Evolutionary conservation across 176 grass and related monocot genomes (phyloP).

Genomic region (Hsuehochloa calcarea): DNA sequence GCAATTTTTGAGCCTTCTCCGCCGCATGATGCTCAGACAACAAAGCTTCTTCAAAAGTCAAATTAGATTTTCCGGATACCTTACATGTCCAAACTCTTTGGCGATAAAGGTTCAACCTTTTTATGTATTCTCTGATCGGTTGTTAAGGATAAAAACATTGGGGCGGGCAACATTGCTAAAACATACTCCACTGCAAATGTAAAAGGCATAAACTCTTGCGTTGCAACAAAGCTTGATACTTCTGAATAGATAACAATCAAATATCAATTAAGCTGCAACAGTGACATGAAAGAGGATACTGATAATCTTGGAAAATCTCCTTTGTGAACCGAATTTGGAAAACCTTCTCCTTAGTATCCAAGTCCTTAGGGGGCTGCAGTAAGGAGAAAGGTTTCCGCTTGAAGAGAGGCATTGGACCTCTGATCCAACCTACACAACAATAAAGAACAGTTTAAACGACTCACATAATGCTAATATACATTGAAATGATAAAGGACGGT

Average conservation of each 20-base stretch:
- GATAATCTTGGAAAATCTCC: constrained; percentile 73
- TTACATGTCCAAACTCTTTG: constrained; percentile 83
- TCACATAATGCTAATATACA: not conserved
- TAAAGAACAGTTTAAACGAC: not conserved
- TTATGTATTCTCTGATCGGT: constrained; percentile 67
- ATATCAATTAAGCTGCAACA: constrained; percentile 1
- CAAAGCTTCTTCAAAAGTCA: constrained; percentile 95
- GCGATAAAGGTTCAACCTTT: constrained; percentile 78
- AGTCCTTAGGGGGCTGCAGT: constrained; percentile 56
- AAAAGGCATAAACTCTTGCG: not conserved
- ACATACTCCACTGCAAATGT: not conserved
- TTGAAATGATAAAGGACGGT: not conserved
- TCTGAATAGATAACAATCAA: not conserved
- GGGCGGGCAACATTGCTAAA: not conserved
- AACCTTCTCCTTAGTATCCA: constrained; percentile 66
- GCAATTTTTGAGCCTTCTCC: constrained; percentile 65
- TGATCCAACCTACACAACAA: constrained; percentile 17
- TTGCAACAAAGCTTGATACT: not conserved
- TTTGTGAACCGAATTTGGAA: constrained; percentile 88
- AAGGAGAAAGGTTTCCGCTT: constrained; percentile 67
- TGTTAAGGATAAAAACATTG: constrained; percentile 51
- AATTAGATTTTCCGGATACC: constrained; percentile 67
- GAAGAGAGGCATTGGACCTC: constrained; percentile 66
- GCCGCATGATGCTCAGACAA: constrained; percentile 62
- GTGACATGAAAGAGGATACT: constrained; percentile 65